A percentile compares a stretch with the other conserved stretches of the same genome.
These are phyloP conservation scores for Erigeron canadensis DNA, from an alignment of 129 eudicot species.

Conservation along the genomic window DNA sequence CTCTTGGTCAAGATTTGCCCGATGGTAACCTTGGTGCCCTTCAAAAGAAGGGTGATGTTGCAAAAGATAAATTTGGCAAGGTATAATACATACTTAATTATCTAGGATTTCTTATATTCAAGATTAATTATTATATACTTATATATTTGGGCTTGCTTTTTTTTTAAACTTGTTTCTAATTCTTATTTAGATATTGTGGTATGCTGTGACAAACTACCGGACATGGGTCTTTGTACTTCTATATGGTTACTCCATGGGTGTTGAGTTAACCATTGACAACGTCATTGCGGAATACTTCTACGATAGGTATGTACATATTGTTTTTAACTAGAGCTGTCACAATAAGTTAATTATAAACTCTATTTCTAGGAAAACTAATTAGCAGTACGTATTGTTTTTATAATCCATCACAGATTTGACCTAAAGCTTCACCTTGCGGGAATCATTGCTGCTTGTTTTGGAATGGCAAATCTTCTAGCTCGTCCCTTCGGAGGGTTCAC, in stretches of 20 bases:
- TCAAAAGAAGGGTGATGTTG: constrained; percentile 75
- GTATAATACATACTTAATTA: constrained; percentile 19
- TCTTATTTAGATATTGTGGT: constrained; percentile 43
- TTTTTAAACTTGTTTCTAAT: background rate
- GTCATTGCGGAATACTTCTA: constrained; percentile 78
- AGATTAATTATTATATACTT: too few relatives aligned
- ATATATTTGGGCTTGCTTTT: too few relatives aligned
- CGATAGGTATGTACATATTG: constrained; percentile 52
- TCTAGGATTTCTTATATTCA: too few relatives aligned
- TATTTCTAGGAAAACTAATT: background rate
- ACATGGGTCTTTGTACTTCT: constrained; percentile 80
- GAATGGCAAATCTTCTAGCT: constrained; percentile 83
- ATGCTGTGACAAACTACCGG: constrained; percentile 70
- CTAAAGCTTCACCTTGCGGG: constrained; percentile 82
- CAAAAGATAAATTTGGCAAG: constrained; percentile 68
- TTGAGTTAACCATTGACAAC: constrained; percentile 63
- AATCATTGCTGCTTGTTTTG: constrained; percentile 70
- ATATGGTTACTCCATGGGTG: constrained; percentile 86
- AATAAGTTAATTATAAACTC: too few relatives aligned
- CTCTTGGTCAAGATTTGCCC: constrained; percentile 84
- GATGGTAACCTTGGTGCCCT: constrained; percentile 81
- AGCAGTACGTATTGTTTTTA: background rate
- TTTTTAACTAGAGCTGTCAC: too few relatives aligned
- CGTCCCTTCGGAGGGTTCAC: constrained; percentile 81
- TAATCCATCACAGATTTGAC: constrained; percentile 41